Evolutionary conservation across 2,329 filamentous ascomycete species (phyloP), one percentile per base, ranked within the genome.

Genomic region (Aureobasidium sp.): DNA sequence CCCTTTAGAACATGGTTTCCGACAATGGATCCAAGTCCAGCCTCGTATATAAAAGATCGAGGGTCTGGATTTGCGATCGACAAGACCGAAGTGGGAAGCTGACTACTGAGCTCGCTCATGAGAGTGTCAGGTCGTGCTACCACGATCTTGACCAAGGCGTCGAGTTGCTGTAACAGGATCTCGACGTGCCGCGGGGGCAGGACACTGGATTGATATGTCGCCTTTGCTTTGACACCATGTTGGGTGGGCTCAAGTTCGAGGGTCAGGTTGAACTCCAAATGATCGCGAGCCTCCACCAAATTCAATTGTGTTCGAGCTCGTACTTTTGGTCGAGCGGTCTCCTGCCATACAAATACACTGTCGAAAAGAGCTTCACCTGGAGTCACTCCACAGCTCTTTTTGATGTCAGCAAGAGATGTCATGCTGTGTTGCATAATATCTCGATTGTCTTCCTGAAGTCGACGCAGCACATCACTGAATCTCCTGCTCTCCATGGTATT

Each of bases 271-370:
- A 90, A 91, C 69, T 96, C 91, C 7, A 94, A 77, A 27, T 83
- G 83, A 69, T 97, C 92, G 5, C 80, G 73, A 58, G 88, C 85
- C 30, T 81, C 79, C 0, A 83, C 70, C 60, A 91, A 78, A 10
- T 69, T 72, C 0, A 93, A 76, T 11, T 62, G 29, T 64, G 68
- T 67, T 8, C 52, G n/a, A 5, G 59, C n/a, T 67, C 75, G 69
- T 3, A 69, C 65, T n/a, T 69, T 65, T 2, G 66, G 64, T 32
- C 77, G 60, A 16, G 72, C 71, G 0, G 86, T 88, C 69, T 96
- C 87, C 67, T 97, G 92, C 79, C 92, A 97, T 0, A 92, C 86
- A 67, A 96, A 87, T 0, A 96, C 76, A 0, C 86, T 81, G 66
- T 96, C 89, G 66, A 93, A 96, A 0, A 96, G 73, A 1, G 75